Evolutionary conservation across 345 rosid genomes (phyloP), one percentile per base, ranked within the genome.

Genomic region (Ceriops zippeliana): DNA sequence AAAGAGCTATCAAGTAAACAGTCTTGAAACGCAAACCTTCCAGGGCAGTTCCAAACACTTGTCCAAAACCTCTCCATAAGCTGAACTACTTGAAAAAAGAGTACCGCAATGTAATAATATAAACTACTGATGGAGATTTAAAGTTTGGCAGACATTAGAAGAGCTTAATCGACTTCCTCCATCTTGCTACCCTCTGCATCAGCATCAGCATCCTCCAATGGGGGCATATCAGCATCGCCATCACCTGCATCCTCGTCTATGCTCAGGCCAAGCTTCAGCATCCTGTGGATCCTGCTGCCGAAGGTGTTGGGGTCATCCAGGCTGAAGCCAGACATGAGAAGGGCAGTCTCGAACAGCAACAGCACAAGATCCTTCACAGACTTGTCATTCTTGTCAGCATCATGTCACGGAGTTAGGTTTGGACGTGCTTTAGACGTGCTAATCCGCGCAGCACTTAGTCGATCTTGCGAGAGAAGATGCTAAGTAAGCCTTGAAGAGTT

Each of bases 271-370:
- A 91, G 89, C 73, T 87, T 91, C 65, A 91, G 68, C 96, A 91
- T 91, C 80, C 93, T 81, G 86, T 91, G 97, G 75, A 91, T 89
- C 66, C 93, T 81, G 87, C 81, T 87, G 53, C 96, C 96, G 0
- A 91, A 91, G 34, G 96, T 89, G 89, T 91, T 89, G 16, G 97
- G 97, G 7, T 91, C 97, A 5, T 91, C 96, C 0, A 91, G 85
- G 82, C 97, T 91, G 86, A 91, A 91, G 0, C 97, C 97, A 16
- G 97, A 91, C 2, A 93, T 91, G 56, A 91, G 86, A 5, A 91
- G 90, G 0, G 92, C 88, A 0, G 96, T 91, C 85, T 92, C 98
- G 1, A 87, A 88, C 6, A 92, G 86, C 0, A 89, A 80, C 13
- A 92, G 86, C 5, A 86, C 93, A 0, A 89, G 91, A 75, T 92